These are phyloP conservation scores for Cladosporium sp. DNA, from an alignment of 2,329 filamentous ascomycete species.

Conservation along the genomic window DNA sequence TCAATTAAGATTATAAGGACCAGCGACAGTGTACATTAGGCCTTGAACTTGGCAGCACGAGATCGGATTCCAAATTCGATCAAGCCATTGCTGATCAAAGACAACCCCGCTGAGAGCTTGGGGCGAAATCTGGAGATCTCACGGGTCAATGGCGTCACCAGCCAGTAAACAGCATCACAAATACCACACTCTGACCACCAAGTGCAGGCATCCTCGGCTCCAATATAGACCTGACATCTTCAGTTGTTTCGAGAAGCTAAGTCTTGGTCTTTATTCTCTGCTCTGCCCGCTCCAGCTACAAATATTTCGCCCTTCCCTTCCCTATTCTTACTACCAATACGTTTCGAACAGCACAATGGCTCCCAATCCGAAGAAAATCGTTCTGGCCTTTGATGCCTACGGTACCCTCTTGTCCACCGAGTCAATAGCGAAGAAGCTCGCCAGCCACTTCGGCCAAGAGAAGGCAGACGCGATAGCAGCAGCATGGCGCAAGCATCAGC, in stretches of 20 bases:
- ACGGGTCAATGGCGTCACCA: conserved; percentile 6
- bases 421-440: conserved; percentile 57
- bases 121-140: conserved; percentile 4
- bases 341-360: not conserved
- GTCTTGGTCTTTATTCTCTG: not conserved
- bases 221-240: no score
- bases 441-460: conserved; percentile 51
- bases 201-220: no score
- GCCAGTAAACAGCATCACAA: no score
- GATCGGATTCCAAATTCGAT: not conserved
- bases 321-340: not conserved
- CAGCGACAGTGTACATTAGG: no score
- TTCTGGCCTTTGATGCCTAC: conserved; percentile 67
- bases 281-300: not conserved
- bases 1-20: no score
- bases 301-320: not conserved
- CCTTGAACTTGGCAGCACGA: no score
- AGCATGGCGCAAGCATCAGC: conserved; percentile 62
- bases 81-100: not conserved
- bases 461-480: conserved; percentile 52
- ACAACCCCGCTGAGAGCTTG: not conserved
- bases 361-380: conserved; percentile 4
- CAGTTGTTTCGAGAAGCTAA: not conserved
- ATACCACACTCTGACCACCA: no score
- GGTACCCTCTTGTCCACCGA: conserved; percentile 68